Evolutionary conservation across 148 eudicot species (phyloP).

Genomic region (Mesembryanthemum crystallinum): DNA sequence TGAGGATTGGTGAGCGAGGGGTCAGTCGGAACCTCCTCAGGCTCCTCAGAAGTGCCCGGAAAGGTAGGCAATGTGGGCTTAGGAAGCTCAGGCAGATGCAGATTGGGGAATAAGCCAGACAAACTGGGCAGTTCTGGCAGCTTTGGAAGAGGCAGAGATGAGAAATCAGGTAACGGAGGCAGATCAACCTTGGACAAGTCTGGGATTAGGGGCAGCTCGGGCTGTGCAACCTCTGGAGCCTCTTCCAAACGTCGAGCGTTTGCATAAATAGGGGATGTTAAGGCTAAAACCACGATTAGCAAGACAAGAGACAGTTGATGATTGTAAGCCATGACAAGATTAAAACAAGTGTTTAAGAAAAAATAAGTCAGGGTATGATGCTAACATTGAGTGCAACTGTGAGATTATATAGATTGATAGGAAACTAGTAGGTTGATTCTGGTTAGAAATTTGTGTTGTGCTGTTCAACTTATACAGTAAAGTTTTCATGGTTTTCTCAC

Average conservation of each 20-base stretch:
- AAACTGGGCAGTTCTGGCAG: constrained; percentile 16
- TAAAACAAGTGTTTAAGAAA: not conserved
- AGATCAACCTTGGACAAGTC: constrained; percentile 8
- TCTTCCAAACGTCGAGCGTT: constrained; percentile 15
- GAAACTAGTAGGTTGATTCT: constrained; percentile 2
- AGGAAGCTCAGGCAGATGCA: constrained; percentile 17
- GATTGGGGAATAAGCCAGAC: constrained; percentile 6
- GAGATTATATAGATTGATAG: constrained; percentile 8
- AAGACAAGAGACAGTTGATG: not conserved
- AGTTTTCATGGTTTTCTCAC: not conserved
- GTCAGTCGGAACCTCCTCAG: constrained; percentile 6
- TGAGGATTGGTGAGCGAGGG: constrained; percentile 1
- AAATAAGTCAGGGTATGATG: too few relatives aligned
- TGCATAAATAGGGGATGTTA: constrained; percentile 1
- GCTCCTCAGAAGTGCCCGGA: constrained; percentile 10
- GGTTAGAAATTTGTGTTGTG: constrained; percentile 7
- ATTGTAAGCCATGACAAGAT: constrained; percentile 15
- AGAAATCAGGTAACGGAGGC: constrained; percentile 25
- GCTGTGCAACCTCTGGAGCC: constrained; percentile 16
- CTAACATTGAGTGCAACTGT: not conserved
- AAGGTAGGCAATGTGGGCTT: constrained; percentile 8
- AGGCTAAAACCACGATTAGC: not conserved
- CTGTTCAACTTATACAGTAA: constrained; percentile 18
- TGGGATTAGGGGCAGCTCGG: constrained; percentile 4
- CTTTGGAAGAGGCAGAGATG: constrained; percentile 16